phyloP scores from a whole-genome alignment of 2,329 filamentous ascomycete species.

The Ceratocystis cacaofunesta region DNA sequence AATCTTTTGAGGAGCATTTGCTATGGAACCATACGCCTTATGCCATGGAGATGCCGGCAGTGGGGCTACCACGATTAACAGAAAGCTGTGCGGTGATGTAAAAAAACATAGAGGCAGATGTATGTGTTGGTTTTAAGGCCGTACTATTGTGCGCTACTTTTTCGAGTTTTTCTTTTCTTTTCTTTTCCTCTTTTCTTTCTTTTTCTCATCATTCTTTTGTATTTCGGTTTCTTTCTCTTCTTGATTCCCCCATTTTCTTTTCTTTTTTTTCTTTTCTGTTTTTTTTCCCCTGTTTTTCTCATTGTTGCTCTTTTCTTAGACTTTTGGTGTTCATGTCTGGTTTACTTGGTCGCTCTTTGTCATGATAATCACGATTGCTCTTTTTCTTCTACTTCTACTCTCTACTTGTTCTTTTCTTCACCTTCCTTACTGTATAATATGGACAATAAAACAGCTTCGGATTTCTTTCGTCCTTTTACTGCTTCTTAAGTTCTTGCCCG shows the following conservation, averaged over 20 bases:
- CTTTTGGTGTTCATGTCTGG: constrained; percentile 7
- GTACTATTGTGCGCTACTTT: not conserved
- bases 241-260: not conserved
- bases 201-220: constrained; percentile 1
- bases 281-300: not conserved
- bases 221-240: constrained; percentile 7
- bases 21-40: constrained; percentile 37
- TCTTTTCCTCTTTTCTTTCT: not conserved
- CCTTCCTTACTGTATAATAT: not conserved
- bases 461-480: too few species aligned
- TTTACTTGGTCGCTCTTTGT: constrained; percentile 8
- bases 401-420: not conserved
- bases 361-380: constrained; percentile 1
- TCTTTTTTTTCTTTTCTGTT: not conserved
- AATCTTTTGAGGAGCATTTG: constrained; percentile 38
- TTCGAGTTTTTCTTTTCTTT: constrained; percentile 6
- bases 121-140: not conserved
- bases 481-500: too few species aligned
- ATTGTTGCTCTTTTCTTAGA: not conserved
- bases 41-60: constrained; percentile 23
- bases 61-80: constrained; percentile 23
- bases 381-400: not conserved
- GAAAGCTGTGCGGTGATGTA: constrained; percentile 35
- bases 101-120: constrained; percentile 5
- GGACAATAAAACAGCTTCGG: not conserved